phyloP scores from a whole-genome alignment of 495 filamentous ascomycete species.

The Bathelium albidoporum region DNA sequence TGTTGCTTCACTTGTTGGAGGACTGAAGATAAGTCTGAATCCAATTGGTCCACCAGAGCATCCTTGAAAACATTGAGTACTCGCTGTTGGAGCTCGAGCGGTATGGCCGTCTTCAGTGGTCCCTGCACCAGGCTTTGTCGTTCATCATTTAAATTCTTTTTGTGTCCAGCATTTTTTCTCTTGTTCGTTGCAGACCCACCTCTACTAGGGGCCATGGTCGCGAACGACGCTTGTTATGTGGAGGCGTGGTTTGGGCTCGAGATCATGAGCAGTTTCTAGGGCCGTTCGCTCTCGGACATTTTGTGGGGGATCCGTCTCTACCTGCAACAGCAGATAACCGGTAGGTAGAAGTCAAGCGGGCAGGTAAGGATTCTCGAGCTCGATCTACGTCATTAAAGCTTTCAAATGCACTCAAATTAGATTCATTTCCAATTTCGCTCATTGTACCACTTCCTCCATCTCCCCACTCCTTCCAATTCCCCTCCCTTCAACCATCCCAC shows the following conservation, averaged over 20 bases:
- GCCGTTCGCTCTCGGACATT: too few relatives aligned
- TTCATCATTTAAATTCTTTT: background rate
- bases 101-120: background rate
- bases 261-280: too few relatives aligned
- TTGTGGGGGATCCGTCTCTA: background rate
- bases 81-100: conserved; percentile 52
- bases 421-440: background rate
- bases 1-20: conserved; percentile 76
- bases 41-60: conserved; percentile 42
- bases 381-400: background rate
- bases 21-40: conserved; percentile 38
- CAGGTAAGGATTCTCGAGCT: background rate
- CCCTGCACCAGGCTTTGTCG: background rate
- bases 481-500: conserved; percentile 5
- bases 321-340: background rate
- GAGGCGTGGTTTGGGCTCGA: background rate
- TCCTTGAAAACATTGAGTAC: conserved; percentile 67
- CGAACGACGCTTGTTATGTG: background rate
- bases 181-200: background rate
- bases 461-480: background rate
- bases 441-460: background rate
- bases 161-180: background rate
- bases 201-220: background rate
- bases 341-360: background rate
- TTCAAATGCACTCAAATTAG: too few relatives aligned